These are phyloP conservation scores for Amauroascus verrucosus DNA, from an alignment of 2,329 filamentous ascomycete species.

Conservation along the genomic window DNA sequence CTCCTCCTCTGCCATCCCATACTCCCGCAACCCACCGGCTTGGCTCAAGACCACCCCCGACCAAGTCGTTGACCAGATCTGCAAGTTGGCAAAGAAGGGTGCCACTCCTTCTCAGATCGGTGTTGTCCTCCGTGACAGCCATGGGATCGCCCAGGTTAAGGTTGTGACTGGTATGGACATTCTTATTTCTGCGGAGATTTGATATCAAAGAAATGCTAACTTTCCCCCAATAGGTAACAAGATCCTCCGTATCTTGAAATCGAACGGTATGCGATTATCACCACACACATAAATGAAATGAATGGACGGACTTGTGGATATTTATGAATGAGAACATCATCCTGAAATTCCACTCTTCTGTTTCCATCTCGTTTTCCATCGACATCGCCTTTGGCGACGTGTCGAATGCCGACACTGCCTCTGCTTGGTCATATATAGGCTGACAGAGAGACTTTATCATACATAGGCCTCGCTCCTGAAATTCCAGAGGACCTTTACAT, in stretches of 20 bases:
- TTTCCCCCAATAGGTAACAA: constrained; percentile 69
- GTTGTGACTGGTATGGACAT: constrained; percentile 73
- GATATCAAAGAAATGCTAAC: constrained; percentile 8
- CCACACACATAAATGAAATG: background rate
- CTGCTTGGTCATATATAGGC: constrained; percentile 70
- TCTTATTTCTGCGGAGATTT: background rate
- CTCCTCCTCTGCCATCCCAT: constrained; percentile 87
- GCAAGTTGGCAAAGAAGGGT: constrained; percentile 98
- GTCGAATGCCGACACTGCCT: constrained; percentile 46
- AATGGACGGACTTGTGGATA: background rate
- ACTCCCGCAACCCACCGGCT: constrained; percentile 82
- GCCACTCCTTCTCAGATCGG: constrained; percentile 97
- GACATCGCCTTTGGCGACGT: background rate
- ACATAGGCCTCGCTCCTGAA: constrained; percentile 92
- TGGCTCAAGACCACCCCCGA: constrained; percentile 99
- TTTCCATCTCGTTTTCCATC: background rate
- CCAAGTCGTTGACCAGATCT: constrained; percentile 98
- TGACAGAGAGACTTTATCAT: constrained; percentile 70
- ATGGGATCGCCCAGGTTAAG: constrained; percentile 97
- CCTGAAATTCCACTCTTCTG: background rate
- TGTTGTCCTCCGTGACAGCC: constrained; percentile 94
- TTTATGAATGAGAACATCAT: background rate
- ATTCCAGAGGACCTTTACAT: constrained; percentile 99
- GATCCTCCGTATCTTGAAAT: constrained; percentile 98
- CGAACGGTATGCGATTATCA: constrained; percentile 61